A percentile compares a stretch with the other conserved stretches of the same genome.
phyloP scores from a whole-genome alignment of 129 eudicot species.

The Cynara cardunculus region DNA sequence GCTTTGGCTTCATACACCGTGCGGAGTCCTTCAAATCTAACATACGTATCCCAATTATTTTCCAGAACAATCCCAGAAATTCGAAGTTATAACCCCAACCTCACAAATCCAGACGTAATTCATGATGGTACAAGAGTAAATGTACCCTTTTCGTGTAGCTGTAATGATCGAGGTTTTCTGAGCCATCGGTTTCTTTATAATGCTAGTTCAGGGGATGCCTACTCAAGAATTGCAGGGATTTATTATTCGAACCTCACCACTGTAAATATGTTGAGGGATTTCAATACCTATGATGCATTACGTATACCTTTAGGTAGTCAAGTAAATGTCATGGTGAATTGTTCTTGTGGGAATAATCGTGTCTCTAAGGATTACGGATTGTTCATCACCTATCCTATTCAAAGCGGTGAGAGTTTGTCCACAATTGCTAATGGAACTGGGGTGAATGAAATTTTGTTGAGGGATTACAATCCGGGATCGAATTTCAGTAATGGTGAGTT shows the following conservation, averaged over 20 bases:
- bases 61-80: constrained; percentile 29
- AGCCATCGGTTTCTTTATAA: constrained; percentile 45
- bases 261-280: constrained; percentile 40
- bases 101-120: constrained; percentile 41
- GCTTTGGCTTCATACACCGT: constrained; percentile 50
- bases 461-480: constrained; percentile 53
- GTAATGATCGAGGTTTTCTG: constrained; percentile 37
- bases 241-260: constrained; percentile 47
- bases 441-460: constrained; percentile 47
- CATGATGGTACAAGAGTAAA: constrained; percentile 28
- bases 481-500: constrained; percentile 44
- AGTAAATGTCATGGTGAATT: constrained; percentile 53
- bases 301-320: constrained; percentile 18
- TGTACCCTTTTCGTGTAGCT: constrained; percentile 59
- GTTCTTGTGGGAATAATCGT: constrained; percentile 60
- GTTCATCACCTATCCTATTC: constrained; percentile 63
- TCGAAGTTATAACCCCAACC: constrained; percentile 46
- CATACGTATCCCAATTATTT: constrained; percentile 35
- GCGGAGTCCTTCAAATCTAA: constrained; percentile 42
- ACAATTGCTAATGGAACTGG: constrained; percentile 37
- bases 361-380: constrained; percentile 68
- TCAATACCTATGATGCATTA: constrained; percentile 27
- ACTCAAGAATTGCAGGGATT: constrained; percentile 28
- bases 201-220: constrained; percentile 26
- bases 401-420: constrained; percentile 51